Evolutionary conservation across 179 eudicot genomes (phyloP).

Genomic region (Nepenthes alata): DNA sequence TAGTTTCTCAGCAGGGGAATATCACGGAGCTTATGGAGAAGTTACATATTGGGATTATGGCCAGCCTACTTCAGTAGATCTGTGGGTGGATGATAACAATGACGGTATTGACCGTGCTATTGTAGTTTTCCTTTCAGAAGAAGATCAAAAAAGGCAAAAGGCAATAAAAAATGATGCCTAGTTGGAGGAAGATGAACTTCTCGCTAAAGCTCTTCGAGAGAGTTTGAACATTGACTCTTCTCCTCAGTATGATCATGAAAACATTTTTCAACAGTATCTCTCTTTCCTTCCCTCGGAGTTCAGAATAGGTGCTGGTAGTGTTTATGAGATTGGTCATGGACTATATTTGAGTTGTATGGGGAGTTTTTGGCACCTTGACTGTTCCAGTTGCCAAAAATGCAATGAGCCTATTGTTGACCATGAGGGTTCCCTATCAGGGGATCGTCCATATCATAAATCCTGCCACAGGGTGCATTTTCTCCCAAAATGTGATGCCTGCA

Average conservation of each 20-base stretch:
- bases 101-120: slow-evolving; percentile 85
- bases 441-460: slow-evolving; percentile 4
- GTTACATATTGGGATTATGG: slow-evolving; percentile 29
- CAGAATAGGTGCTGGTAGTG: slow-evolving; percentile 82
- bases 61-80: slow-evolving; percentile 45
- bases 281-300: slow-evolving; percentile 39
- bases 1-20: slow-evolving; percentile 29
- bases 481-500: slow-evolving; percentile 90
- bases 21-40: too few species aligned
- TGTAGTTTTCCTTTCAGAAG: slow-evolving; percentile 15
- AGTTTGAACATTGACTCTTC: slow-evolving; percentile 68
- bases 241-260: slow-evolving; percentile 46
- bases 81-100: slow-evolving; percentile 41
- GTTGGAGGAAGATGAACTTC: slow-evolving; percentile 80
- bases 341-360: slow-evolving; percentile 84
- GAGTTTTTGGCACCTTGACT: slow-evolving; percentile 88
- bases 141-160: slow-evolving; percentile 71
- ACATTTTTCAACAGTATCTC: slow-evolving; percentile 41
- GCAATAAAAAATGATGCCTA: slow-evolving; percentile 32
- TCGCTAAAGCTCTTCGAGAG: slow-evolving; percentile 86
- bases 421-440: slow-evolving; percentile 34
- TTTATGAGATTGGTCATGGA: slow-evolving; percentile 68
- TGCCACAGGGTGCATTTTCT: slow-evolving; percentile 85
- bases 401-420: slow-evolving; percentile 67
- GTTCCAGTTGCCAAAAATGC: slow-evolving; percentile 78